Percentiles rank a stretch among this genome's conserved stretches.
phyloP scores from a whole-genome alignment of 345 rosid genomes.

The Microthlaspi erraticum region DNA sequence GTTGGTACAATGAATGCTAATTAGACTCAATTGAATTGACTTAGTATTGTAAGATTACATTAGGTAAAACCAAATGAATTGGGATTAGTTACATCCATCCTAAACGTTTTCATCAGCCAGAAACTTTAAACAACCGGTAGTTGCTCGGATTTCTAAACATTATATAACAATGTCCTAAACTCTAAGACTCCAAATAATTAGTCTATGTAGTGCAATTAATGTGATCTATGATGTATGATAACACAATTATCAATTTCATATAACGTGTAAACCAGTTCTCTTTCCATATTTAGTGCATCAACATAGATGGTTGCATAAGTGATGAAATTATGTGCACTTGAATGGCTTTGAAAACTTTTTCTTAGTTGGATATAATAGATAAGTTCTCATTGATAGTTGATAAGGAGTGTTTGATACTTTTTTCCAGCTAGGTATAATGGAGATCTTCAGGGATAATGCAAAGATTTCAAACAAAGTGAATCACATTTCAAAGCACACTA shows the following conservation, averaged over 20 bases:
- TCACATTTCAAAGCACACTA: slow-evolving; percentile 34
- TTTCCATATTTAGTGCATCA: slow-evolving; percentile 2
- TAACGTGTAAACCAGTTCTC: neutral
- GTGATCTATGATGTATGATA: neutral
- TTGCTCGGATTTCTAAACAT: neutral
- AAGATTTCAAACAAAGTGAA: slow-evolving; percentile 35
- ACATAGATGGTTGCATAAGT: neutral
- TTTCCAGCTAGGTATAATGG: slow-evolving; percentile 16
- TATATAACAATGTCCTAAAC: neutral
- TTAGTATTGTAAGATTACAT: slow-evolving; percentile 6
- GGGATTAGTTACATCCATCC: neutral
- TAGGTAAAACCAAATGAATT: neutral
- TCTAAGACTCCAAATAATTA: neutral
- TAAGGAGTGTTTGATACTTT: slow-evolving; percentile 33
- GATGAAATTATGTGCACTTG: slow-evolving; percentile 2
- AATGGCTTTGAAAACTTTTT: slow-evolving; percentile 8
- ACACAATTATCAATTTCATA: neutral
- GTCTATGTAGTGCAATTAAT: neutral
- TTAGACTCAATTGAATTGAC: slow-evolving; percentile 1
- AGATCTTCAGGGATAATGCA: slow-evolving; percentile 19
- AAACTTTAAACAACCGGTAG: neutral
- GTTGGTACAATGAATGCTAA: slow-evolving; percentile 6
- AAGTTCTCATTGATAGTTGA: slow-evolving; percentile 38
- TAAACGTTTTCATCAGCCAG: neutral
- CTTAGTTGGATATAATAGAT: slow-evolving; percentile 32